Base-by-base conservation (phyloP, 2,329 filamentous ascomycete genomes). In the Neophaeococcomyces mojaviensis region DNA sequence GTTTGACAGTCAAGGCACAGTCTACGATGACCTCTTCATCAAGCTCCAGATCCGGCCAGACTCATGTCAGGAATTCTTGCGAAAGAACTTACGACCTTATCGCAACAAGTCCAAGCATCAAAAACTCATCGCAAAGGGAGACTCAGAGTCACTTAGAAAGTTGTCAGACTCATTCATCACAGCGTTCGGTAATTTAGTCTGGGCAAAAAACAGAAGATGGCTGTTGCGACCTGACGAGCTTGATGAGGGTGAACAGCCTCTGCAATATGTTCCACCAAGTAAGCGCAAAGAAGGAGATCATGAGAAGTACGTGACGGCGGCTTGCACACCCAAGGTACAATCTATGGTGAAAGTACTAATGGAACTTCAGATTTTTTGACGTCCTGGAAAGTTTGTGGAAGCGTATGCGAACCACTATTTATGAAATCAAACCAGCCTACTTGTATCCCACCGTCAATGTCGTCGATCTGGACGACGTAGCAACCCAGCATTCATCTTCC, bases 401-500 rank as follows among this genome's bases (percentile, higher is more conserved):
- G 30, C 39, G 44, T 19, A 55, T 54, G 53, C 47, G 51, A 6
- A 54, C 48, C 39, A 19, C 47, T 10, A 45, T 54, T n/a, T 54
- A 50, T 44, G 40, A 38, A 19, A 15, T 10, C 12, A 45, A 48
- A 20, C 22, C 45, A 10, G 5, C 49, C 10, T 28, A 28, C 10
- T 10, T 28, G 5, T 28, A 5, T 10, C 24, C 10, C 22, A 24
- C 26, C 18, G 36, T 7, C 19, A 37, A 18, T 45, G 34, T 24
- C 15, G 39, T 13, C 38, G 45, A 10, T 22, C 16, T 3, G 18
- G n/a, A 18, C 2, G 32, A 43, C 38, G 22, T 6, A 3, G 9
- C 10, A 43, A 20, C 20, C 22, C 3, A 4, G 12, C 7, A 20
- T 30, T 18, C 38, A 40, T 30, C 13, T 12, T 33, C 28, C 12